Percentiles rank a stretch among this genome's conserved stretches.
phyloP scores from a whole-genome alignment of 2,329 filamentous ascomycete species.

The Stagonosporopsis rhizophila region DNA sequence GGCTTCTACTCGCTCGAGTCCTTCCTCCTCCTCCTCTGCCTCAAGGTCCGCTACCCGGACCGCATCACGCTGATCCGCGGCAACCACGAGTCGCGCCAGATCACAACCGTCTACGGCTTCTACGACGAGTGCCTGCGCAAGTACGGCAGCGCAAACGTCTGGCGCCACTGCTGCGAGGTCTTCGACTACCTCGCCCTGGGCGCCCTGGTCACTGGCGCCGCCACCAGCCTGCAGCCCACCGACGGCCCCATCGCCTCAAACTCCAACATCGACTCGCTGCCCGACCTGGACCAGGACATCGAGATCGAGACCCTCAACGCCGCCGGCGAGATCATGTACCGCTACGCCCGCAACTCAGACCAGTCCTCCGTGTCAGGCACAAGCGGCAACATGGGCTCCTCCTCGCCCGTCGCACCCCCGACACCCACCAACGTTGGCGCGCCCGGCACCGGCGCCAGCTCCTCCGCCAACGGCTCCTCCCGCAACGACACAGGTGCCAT shows the following conservation, averaged over 20 bases:
- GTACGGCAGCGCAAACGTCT: conserved; percentile 95
- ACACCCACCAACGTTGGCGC: conserved; percentile 68
- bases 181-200: conserved; percentile 96
- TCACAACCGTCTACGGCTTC: conserved; percentile 97
- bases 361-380: conserved; percentile 46
- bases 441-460: conserved; percentile 80
- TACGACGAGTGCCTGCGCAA: conserved; percentile 97
- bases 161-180: conserved; percentile 92
- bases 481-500: conserved; percentile 71
- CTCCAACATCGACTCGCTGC: conserved; percentile 57
- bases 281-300: conserved; percentile 71
- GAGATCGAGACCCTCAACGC: conserved; percentile 95
- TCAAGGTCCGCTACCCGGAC: conserved; percentile 97
- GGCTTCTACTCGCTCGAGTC: conserved; percentile 98
- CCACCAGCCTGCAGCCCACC: conserved; percentile 68
- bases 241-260: conserved; percentile 60
- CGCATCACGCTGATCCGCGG: conserved; percentile 95
- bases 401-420: conserved; percentile 45
- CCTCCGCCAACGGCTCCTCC: conserved; percentile 64
- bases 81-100: conserved; percentile 95
- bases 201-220: conserved; percentile 87
- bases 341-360: conserved; percentile 63
- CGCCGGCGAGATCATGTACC: conserved; percentile 77
- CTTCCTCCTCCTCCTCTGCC: conserved; percentile 90
- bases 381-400: conserved; percentile 44